phyloP scores from a whole-genome alignment of 768 basidiomycete species.

The Podaxis sp. region DNA sequence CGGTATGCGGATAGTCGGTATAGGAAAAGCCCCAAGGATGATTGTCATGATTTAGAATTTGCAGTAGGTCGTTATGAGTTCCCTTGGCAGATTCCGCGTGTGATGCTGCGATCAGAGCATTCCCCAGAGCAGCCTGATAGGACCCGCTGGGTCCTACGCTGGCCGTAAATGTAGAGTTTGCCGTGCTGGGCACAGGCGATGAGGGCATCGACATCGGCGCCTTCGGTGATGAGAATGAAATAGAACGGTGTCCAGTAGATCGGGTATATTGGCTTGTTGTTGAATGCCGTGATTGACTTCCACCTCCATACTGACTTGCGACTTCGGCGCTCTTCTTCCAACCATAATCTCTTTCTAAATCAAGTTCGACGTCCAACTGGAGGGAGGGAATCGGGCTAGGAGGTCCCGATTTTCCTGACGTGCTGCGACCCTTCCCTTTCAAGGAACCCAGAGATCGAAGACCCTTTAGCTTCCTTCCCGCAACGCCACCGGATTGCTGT shows the following conservation, averaged over 20 bases:
- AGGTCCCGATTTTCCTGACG: slow-evolving; percentile 36
- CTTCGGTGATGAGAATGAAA: slow-evolving; percentile 65
- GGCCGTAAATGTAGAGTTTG: slow-evolving; percentile 35
- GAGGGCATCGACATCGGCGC: slow-evolving; percentile 43
- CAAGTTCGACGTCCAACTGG: slow-evolving; percentile 55
- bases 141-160: slow-evolving; percentile 30
- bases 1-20: slow-evolving; percentile 68
- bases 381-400: slow-evolving; percentile 55
- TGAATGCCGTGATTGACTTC: slow-evolving; percentile 27
- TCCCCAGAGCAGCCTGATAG: slow-evolving; percentile 77
- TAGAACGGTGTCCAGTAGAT: slow-evolving; percentile 62
- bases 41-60: slow-evolving; percentile 89
- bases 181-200: slow-evolving; percentile 50
- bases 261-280: slow-evolving; percentile 39
- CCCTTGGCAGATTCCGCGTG: slow-evolving; percentile 94
- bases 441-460: slow-evolving; percentile 82
- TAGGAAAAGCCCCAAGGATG: slow-evolving; percentile 93
- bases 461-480: slow-evolving; percentile 64
- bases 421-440: slow-evolving; percentile 48
- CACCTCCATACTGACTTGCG: slow-evolving; percentile 18
- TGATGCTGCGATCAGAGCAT: slow-evolving; percentile 89
- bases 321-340: slow-evolving; percentile 43
- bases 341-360: slow-evolving; percentile 43
- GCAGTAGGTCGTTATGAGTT: slow-evolving; percentile 85
- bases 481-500: slow-evolving; percentile 22